Evolutionary conservation across 306 rosid genomes (phyloP).

Genomic region (Glycine latifolia): DNA sequence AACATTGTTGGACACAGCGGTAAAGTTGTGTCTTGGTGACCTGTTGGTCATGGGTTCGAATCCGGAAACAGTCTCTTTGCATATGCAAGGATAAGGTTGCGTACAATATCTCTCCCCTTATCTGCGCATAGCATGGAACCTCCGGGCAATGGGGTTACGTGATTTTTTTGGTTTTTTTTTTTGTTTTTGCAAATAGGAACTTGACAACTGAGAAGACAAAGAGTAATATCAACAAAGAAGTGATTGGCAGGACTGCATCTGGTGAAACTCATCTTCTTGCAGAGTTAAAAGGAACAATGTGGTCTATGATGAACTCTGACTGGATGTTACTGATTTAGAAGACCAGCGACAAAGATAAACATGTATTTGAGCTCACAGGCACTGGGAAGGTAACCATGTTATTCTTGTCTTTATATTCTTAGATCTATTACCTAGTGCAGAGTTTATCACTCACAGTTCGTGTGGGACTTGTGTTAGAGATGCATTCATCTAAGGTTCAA

Average conservation of each 20-base stretch:
- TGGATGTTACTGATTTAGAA: no score
- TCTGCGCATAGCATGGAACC: no score
- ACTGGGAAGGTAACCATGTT: constrained; percentile 39
- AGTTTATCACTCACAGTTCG: background rate
- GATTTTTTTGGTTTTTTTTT: no score
- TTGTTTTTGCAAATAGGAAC: constrained; percentile 35
- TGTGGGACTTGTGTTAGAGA: background rate
- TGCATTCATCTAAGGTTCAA: background rate
- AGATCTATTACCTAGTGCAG: background rate
- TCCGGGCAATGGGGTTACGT: no score
- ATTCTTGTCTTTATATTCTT: constrained; percentile 4
- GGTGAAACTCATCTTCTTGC: constrained; percentile 47
- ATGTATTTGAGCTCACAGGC: constrained; percentile 52
- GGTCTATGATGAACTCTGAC: constrained; percentile 57
- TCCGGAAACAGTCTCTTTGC: no score
- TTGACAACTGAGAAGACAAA: constrained; percentile 37
- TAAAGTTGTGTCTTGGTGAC: no score
- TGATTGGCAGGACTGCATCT: constrained; percentile 42
- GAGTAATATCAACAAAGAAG: constrained; percentile 36
- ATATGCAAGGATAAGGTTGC: no score
- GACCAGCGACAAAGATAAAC: no score
- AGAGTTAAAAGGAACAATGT: constrained; percentile 47
- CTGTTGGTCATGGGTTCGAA: no score
- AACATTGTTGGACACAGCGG: no score
- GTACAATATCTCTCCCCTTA: no score